Percentiles rank a stretch among this genome's conserved stretches.
phyloP scores from a whole-genome alignment of 2,329 filamentous ascomycete genomes.

The Colletotrichum somersetense region DNA sequence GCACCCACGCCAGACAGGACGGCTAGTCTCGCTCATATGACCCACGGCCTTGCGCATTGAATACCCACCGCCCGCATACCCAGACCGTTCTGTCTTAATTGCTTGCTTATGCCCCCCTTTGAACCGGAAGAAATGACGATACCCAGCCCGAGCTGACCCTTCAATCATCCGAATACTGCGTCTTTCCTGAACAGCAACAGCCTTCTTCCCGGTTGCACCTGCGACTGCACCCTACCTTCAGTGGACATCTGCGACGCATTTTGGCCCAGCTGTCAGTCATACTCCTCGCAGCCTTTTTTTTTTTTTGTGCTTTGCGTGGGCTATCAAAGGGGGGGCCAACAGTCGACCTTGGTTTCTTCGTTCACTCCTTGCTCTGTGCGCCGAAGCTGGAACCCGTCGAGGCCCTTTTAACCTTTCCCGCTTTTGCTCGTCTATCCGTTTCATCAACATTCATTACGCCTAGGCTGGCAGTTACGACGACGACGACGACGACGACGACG shows the following conservation, averaged over 20 bases:
- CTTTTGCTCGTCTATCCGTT: slow-evolving; percentile 10
- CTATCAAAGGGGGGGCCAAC: slow-evolving; percentile 35
- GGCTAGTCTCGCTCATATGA: slow-evolving; percentile 2
- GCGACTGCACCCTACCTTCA: slow-evolving; percentile 8
- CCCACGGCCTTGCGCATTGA: slow-evolving; percentile 14
- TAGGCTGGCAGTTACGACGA: slow-evolving; percentile 21
- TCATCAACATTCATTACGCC: slow-evolving; percentile 30
- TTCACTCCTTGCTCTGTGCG: slow-evolving; percentile 39
- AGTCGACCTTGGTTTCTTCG: slow-evolving; percentile 29
- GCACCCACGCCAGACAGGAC: background rate
- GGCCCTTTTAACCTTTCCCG: slow-evolving; percentile 36
- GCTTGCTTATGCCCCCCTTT: slow-evolving; percentile 28
- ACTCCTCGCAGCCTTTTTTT: background rate
- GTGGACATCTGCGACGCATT: slow-evolving; percentile 16
- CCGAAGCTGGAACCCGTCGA: slow-evolving; percentile 31
- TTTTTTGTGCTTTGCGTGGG: slow-evolving; percentile 27
- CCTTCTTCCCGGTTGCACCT: slow-evolving; percentile 27
- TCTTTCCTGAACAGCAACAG: slow-evolving; percentile 20
- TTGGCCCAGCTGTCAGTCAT: slow-evolving; percentile 16
- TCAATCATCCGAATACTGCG: slow-evolving; percentile 10
- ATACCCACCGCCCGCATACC: slow-evolving; percentile 7
- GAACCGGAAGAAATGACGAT: slow-evolving; percentile 39
- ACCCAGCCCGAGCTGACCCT: slow-evolving; percentile 37
- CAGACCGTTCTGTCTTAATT: slow-evolving; percentile 8
- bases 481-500: background rate